Evolutionary conservation across 306 rosid genomes (phyloP), one percentile per base, ranked within the genome.

Genomic region (Casuarina cunninghamiana): DNA sequence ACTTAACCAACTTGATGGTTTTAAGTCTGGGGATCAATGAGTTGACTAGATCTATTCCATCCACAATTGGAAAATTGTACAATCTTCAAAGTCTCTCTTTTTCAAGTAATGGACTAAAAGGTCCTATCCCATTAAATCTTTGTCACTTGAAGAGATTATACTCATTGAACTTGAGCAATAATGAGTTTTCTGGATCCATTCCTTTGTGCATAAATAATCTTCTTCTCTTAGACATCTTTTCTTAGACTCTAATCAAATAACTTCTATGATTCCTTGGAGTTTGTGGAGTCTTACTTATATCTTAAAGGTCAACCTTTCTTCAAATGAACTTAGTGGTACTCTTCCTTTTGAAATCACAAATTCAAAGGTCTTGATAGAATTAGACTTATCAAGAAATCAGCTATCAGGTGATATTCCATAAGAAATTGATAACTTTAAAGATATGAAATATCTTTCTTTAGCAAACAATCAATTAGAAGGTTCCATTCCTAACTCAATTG

Each of bases 391-490:
- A 46, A 8, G 50, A 46, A 46, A 46, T 46, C 50, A 2, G 10
- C 7, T 46, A 46, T 46, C 10, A 0, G 50, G 50, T 8, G 2
- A 46, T 46, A 46, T 46, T 11, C 50, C 50, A 46, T 1, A 2
- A 2, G 10, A 9, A 46, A 46, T 46, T 0, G 10, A 2, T 46
- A 54, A 26, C 41, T 41, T 74, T 6, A 17, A 2, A 44, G 9
- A 37, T 12, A 50, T 84, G 74, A 21, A 65, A 16, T 42, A 12
- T 60, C 82, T 84, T 43, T 72, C 69, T 46, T 81, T 84, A n/a
- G 69, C 54, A 0, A 10, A 46, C 10, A 85, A 82, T 79, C 48
- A 60, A 42, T 49, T 85, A 10, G 10, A 73, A 43, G 88, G 84
- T 3, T 10, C 65, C 0, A 82, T 85, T 13, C 88, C 88, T 32